Conservation (phyloP, 768 basidiomycete genomes). For the Boletus insuetus region DNA sequence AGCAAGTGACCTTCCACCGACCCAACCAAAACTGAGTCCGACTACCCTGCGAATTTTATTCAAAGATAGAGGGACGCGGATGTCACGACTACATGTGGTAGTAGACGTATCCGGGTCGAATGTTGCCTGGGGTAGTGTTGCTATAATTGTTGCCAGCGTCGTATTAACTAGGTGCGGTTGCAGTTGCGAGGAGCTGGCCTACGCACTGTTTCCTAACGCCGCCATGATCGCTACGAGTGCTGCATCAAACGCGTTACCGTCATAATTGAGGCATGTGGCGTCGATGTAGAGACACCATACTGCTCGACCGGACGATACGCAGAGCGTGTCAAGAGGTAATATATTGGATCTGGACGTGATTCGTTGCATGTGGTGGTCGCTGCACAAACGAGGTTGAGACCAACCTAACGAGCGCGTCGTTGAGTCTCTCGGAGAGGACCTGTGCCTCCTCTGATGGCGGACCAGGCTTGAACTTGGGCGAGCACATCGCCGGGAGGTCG, state of each 20-base stretch:
- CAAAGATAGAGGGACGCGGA: constrained; percentile 46
- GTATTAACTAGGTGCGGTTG: background rate
- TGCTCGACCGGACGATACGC: constrained; percentile 76
- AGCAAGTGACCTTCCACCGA: constrained; percentile 19
- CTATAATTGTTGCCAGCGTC: constrained; percentile 35
- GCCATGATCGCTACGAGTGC: constrained; percentile 83
- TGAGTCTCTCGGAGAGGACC: constrained; percentile 78
- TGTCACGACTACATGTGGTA: constrained; percentile 59
- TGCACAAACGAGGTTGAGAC: constrained; percentile 16
- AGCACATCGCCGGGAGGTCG: constrained; percentile 91
- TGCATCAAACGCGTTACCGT: constrained; percentile 94
- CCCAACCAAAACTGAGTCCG: constrained; percentile 24
- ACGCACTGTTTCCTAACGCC: constrained; percentile 81
- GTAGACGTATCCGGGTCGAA: constrained; percentile 66
- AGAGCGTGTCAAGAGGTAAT: constrained; percentile 64
- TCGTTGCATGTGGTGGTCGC: background rate
- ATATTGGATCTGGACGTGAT: constrained; percentile 52
- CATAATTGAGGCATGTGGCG: constrained; percentile 93
- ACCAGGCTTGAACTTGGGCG: constrained; percentile 91
- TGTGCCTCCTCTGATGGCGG: constrained; percentile 95
- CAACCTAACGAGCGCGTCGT: constrained; percentile 73
- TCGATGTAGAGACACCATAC: constrained; percentile 97
- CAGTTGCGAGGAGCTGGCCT: constrained; percentile 38
- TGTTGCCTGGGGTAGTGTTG: constrained; percentile 64
- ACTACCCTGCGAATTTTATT: constrained; percentile 17